Evolutionary conservation across 2,329 filamentous ascomycete genomes (phyloP).

Genomic region (Colletotrichum orbiculare): DNA sequence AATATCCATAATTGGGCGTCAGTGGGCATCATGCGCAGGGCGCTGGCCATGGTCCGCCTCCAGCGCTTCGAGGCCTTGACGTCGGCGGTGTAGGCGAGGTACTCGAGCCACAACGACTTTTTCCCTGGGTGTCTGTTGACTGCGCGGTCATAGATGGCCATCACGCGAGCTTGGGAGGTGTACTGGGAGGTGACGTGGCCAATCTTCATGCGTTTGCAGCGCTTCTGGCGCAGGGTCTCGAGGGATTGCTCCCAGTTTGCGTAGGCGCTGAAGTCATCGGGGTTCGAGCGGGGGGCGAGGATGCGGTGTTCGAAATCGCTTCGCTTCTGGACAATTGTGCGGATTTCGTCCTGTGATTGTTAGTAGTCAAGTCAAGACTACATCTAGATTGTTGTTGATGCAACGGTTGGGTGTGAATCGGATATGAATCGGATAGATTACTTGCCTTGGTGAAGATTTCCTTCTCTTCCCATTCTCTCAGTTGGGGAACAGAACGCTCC

Average conservation of each 20-base stretch:
- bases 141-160: constrained; percentile 88
- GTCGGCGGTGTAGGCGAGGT: constrained; percentile 82
- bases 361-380: background rate
- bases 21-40: constrained; percentile 86
- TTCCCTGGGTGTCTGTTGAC: constrained; percentile 87
- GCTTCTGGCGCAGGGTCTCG: constrained; percentile 83
- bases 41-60: constrained; percentile 72
- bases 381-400: background rate
- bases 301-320: constrained; percentile 94
- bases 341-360: constrained; percentile 80
- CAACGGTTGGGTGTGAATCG: background rate
- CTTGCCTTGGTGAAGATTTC: constrained; percentile 82
- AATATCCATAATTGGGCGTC: constrained; percentile 88
- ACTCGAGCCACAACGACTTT: constrained; percentile 86
- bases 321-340: constrained; percentile 86
- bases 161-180: constrained; percentile 83
- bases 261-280: constrained; percentile 86
- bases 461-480: constrained; percentile 92
- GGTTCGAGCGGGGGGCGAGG: constrained; percentile 80
- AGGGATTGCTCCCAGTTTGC: constrained; percentile 76
- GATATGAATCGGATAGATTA: constrained; percentile 34
- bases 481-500: constrained; percentile 90
- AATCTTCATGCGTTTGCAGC: constrained; percentile 83
- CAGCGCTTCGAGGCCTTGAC: constrained; percentile 74
- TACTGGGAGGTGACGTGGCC: constrained; percentile 73